Base-by-base conservation (phyloP, 257 asterid genomes). In the Rubia yunnanensis region DNA sequence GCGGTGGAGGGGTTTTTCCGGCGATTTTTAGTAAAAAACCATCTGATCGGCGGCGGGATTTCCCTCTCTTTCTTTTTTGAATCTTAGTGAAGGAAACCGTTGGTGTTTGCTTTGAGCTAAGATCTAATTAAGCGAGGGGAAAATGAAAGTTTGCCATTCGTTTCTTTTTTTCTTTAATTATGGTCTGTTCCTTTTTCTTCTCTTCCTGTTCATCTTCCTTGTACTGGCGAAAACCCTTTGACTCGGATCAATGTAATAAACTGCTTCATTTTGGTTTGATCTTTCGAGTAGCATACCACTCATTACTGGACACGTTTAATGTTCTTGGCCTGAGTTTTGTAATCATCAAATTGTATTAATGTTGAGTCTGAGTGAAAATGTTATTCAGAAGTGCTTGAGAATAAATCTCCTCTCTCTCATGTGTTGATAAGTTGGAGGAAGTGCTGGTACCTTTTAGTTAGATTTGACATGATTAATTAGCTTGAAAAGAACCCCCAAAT, bases 81-180 rank as follows among this genome's bases (percentile, higher is more conserved):
- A 30, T 58, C 60, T 41, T 58, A 50, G 63, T 53, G 58, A 63
- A 44, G 65, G 27, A 5, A 53, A 23, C 41, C 7, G 1, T 7
- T 36, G 10, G 41, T 36, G 44, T 38, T 38, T 38, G 44, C 44
- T 38, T 10, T 20, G 65, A 32, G 17, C 64, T 32, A 46, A 60
- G 65, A 63, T 36, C 24, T 38, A 6, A 44, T 15, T 18, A 39
- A 39, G 65, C 28, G 69, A 70, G 85, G 90, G 91, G 83, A 77
- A 90, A 82, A 83, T 90, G 96, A 86, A 84, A 74, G 96, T 84
- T 80, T 71, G 80, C 91, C 84, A 60, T 52, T 67, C 81, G 76
- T 72, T 77, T 64, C 52, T 70, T 44, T 34, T 55, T 9, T 27
- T 10, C 36, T 26, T 14, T 57, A 5, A 32, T 10, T 34, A 17